Conservation (phyloP, 129 eudicot genomes). For the Flaveria brownii region DNA sequence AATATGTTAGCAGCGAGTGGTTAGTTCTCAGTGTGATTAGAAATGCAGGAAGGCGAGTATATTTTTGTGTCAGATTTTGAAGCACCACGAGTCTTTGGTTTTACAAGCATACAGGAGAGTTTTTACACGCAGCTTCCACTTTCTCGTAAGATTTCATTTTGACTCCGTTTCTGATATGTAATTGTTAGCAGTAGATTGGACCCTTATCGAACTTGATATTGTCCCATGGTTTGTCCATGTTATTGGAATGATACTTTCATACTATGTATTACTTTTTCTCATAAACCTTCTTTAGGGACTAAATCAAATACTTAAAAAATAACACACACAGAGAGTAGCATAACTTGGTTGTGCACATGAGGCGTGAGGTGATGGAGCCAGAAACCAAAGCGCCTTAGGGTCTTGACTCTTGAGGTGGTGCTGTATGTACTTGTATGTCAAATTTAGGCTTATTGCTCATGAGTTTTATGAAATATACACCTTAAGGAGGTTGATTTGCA, state of each 20-base stretch:
- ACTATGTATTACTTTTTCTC: neutral
- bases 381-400: too few species aligned
- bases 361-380: too few species aligned
- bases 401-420: too few species aligned
- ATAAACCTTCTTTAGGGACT: neutral
- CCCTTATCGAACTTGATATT: neutral
- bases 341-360: too few species aligned
- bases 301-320: too few species aligned
- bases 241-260: neutral
- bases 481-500: too few species aligned
- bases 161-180: constrained; percentile 8
- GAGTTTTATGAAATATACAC: too few species aligned
- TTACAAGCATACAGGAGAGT: constrained; percentile 22
- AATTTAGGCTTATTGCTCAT: too few species aligned
- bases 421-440: too few species aligned
- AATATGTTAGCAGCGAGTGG: neutral
- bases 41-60: constrained; percentile 5
- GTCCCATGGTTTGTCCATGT: constrained; percentile 1
- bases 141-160: constrained; percentile 9
- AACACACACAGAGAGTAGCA: too few species aligned
- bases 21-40: constrained; percentile 10
- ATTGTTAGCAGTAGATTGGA: constrained; percentile 17
- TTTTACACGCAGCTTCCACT: constrained; percentile 4
- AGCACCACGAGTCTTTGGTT: neutral
- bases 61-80: constrained; percentile 16